Evolutionary conservation across 345 rosid genomes (phyloP).

Genomic region (Gossypium sturtianum): DNA sequence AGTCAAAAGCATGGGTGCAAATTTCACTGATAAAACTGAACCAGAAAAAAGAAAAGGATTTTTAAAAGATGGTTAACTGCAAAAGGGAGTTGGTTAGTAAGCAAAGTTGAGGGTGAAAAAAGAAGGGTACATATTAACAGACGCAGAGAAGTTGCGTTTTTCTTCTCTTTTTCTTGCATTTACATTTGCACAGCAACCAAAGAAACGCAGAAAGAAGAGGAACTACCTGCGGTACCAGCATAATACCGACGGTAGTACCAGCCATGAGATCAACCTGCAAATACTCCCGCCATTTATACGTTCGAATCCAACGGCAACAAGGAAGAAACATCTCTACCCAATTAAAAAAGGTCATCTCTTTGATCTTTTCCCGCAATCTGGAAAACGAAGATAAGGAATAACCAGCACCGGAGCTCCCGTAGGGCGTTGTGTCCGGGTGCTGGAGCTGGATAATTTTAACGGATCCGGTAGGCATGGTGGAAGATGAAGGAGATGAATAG

Average conservation of each 20-base stretch:
- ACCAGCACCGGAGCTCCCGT: background rate
- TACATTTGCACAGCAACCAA: background rate
- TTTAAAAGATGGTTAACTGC: too few species aligned
- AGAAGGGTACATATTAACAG: too few species aligned
- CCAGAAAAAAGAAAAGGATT: too few species aligned
- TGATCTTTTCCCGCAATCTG: constrained; percentile 39
- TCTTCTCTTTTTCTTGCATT: too few species aligned
- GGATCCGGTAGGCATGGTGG: background rate
- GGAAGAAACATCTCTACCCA: constrained; percentile 64
- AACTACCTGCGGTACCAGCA: constrained; percentile 97
- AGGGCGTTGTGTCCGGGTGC: background rate
- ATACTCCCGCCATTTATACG: constrained; percentile 72
- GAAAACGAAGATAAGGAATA: constrained; percentile 23
- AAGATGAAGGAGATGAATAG: background rate
- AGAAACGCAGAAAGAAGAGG: background rate
- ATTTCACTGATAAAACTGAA: too few species aligned
- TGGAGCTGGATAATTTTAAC: background rate
- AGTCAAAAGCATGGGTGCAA: too few species aligned
- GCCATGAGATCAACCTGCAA: constrained; percentile 86
- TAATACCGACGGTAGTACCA: constrained; percentile 85
- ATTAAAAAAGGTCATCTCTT: constrained; percentile 43
- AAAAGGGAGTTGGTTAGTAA: too few species aligned
- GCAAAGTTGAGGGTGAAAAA: too few species aligned
- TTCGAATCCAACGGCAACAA: constrained; percentile 80
- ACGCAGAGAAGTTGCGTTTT: too few species aligned